phyloP scores from a whole-genome alignment of 345 rosid species.

The Hevea brasiliensis region DNA sequence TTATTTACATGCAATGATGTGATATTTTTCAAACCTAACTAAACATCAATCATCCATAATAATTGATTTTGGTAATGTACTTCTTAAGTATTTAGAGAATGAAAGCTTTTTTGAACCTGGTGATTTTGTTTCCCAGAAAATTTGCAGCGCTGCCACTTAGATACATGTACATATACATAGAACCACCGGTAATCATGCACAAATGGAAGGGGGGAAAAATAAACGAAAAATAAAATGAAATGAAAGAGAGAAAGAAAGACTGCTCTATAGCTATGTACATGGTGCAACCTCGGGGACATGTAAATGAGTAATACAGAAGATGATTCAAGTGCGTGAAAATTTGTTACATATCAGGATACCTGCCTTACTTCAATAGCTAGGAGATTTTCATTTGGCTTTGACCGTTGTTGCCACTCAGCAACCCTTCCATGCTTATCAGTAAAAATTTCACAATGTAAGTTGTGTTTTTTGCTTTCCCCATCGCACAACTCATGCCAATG shows the following conservation, averaged over 20 bases:
- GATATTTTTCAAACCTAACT: not conserved
- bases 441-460: not conserved
- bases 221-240: not conserved
- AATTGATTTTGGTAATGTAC: not conserved
- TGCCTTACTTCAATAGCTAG: not conserved
- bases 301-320: not conserved
- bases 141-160: not conserved
- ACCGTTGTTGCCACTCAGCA: not conserved
- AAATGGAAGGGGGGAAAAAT: not conserved
- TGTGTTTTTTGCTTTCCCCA: conserved; percentile 2
- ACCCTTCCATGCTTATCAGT: not conserved
- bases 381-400: not conserved
- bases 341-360: not conserved
- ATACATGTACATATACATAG: not conserved
- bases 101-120: not conserved
- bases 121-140: conserved; percentile 2
- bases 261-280: conserved; percentile 2
- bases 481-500: conserved; percentile 51
- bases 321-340: not conserved
- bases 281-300: conserved; percentile 4
- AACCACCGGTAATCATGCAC: not conserved
- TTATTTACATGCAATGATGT: not conserved
- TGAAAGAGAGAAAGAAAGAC: not conserved
- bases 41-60: not conserved
- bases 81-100: not conserved